These are phyloP conservation scores for Penicillium canescens DNA, from an alignment of 495 filamentous ascomycete species.

Conservation along the genomic window DNA sequence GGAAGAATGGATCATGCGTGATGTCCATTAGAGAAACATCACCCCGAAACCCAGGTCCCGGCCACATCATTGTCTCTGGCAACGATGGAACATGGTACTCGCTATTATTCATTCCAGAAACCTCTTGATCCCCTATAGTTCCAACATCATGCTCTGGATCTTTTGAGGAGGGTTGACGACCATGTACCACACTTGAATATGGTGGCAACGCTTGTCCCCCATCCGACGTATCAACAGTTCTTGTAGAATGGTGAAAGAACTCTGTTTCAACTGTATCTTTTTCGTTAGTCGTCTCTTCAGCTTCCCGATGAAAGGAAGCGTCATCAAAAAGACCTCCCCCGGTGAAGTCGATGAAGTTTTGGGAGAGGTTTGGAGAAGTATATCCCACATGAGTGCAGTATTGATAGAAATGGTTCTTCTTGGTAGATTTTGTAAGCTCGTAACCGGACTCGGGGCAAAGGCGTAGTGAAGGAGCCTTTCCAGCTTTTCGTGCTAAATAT, in stretches of 20 bases:
- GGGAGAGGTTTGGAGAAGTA: slow-evolving; percentile 34
- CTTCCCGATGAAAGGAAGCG: slow-evolving; percentile 20
- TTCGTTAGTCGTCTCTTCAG: slow-evolving; percentile 14
- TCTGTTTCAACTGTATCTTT: slow-evolving; percentile 40
- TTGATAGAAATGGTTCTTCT: slow-evolving; percentile 41
- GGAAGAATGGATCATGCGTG: slow-evolving; percentile 29
- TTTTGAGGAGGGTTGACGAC: not conserved
- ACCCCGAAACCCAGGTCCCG: slow-evolving; percentile 8
- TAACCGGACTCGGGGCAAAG: slow-evolving; percentile 30
- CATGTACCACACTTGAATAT: slow-evolving; percentile 19
- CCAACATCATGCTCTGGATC: slow-evolving; percentile 6
- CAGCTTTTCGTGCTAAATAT: slow-evolving; percentile 33
- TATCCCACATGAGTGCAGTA: slow-evolving; percentile 47
- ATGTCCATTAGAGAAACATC: slow-evolving; percentile 39
- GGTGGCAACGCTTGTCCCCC: slow-evolving; percentile 38
- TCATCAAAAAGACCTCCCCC: slow-evolving; percentile 30
- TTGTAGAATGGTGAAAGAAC: slow-evolving; percentile 38
- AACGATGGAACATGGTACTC: slow-evolving; percentile 2
- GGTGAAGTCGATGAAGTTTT: slow-evolving; percentile 11
- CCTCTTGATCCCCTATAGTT: not conserved
- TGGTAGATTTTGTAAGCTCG: slow-evolving; percentile 31
- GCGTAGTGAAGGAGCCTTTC: slow-evolving; percentile 35
- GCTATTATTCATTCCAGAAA: not conserved
- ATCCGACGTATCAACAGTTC: slow-evolving; percentile 41
- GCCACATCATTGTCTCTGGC: slow-evolving; percentile 11